Evolutionary conservation across 331 rosid genomes (phyloP), one percentile per base, ranked within the genome.

Genomic region (Pyrus hybrid): DNA sequence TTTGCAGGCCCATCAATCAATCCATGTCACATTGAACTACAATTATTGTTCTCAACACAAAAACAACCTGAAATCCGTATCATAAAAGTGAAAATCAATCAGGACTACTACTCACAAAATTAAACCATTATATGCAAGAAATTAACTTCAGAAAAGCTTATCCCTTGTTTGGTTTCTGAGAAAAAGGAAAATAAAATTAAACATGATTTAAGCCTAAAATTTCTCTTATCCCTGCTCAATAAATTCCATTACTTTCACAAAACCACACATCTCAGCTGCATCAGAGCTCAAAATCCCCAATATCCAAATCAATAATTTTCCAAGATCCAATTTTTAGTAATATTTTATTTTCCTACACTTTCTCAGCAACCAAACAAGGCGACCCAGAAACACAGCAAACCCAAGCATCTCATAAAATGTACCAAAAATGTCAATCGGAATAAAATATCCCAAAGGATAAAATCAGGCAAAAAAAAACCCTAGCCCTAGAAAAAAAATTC

Each of bases 1-100:
- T 54, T 75, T 68, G 53, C 66, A 75, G 33, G 65, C 73, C 76
- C 81, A 61, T 73, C 75, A 60, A 67, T 72, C 75, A 67, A 76
- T 54, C 74, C 75, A 64, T 9, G 65, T 51, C 54, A 17, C 70
- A 56, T 30, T 73, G 77, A 73, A 56, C 37, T 20, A 57, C 73
- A 54, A 30, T 5, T 63, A 33, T 33, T 68, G 18, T 70, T 71
- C 37, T 67, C 43, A 32, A 18, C 35, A 74, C 54, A 56, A 66
- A 14, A 65, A 43, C 51, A 47, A 73, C 86, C 79, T 77, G 63
- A 76, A 79, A 79, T 12, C 35, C 66, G 58, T 30, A 79, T 17
- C 56, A 17, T 49, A 17, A 49, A 9, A 49, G 56, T 16, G 20
- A 0, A 49, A 49, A 49, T 49, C 56, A 17, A 49, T 49, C 56